A percentile compares a stretch with the other conserved stretches of the same genome.
Conservation (phyloP, 2,329 filamentous ascomycete genomes). For the Penicillium italicum region DNA sequence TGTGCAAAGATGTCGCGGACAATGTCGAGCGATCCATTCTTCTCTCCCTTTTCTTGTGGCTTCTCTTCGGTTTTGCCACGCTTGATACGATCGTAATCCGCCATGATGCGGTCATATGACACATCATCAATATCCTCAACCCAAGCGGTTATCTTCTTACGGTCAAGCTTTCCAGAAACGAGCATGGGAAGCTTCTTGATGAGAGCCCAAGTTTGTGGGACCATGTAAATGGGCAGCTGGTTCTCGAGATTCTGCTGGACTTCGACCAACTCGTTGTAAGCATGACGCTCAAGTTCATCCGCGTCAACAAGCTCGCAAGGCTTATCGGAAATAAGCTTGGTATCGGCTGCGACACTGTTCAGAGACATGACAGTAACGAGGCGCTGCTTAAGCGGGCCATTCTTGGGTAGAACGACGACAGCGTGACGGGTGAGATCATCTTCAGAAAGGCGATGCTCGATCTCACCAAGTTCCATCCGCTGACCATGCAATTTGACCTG, state of each 20-base stretch:
- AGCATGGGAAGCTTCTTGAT: slow-evolving; percentile 41
- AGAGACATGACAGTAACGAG: slow-evolving; percentile 46
- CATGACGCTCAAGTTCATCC: slow-evolving; percentile 19
- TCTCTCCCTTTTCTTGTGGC: slow-evolving; percentile 14
- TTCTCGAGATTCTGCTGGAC: slow-evolving; percentile 40
- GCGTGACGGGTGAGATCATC: slow-evolving; percentile 36
- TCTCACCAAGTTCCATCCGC: slow-evolving; percentile 58
- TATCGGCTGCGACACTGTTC: slow-evolving; percentile 23
- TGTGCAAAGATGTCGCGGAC: slow-evolving; percentile 35
- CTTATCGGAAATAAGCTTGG: slow-evolving; percentile 29
- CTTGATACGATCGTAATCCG: slow-evolving; percentile 32
- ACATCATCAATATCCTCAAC: slow-evolving; percentile 42
- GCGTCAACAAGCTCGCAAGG: slow-evolving; percentile 33
- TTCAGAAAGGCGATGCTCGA: slow-evolving; percentile 38
- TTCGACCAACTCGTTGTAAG: slow-evolving; percentile 29
- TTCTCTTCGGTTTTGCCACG: slow-evolving; percentile 22
- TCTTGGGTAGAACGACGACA: slow-evolving; percentile 44
- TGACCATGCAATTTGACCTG: slow-evolving; percentile 66
- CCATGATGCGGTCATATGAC: slow-evolving; percentile 40
- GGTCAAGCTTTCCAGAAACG: slow-evolving; percentile 39
- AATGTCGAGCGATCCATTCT: slow-evolving; percentile 17
- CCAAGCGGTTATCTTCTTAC: slow-evolving; percentile 43
- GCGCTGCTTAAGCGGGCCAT: slow-evolving; percentile 42
- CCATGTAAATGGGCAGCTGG: slow-evolving; percentile 47
- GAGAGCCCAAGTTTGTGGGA: slow-evolving; percentile 42